Conservation (phyloP, 129 eudicot species). For the Chrysanthemum lavandulifolium region DNA sequence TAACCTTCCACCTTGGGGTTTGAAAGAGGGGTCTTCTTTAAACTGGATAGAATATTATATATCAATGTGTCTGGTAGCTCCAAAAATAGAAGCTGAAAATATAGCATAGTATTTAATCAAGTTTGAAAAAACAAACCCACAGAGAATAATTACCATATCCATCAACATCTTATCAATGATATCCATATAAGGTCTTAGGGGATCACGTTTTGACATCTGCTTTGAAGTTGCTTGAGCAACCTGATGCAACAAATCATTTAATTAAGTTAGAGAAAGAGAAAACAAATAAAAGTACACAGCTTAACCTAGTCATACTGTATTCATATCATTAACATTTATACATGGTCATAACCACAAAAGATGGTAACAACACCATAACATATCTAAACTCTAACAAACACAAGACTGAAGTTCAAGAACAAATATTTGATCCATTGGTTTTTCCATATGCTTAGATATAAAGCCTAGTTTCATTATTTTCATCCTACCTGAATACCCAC, state of each 20-base stretch:
- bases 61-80: slow-evolving; percentile 8
- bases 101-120: not conserved
- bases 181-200: slow-evolving; percentile 84
- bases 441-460: no score
- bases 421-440: no score
- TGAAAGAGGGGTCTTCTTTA: slow-evolving; percentile 82
- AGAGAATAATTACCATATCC: slow-evolving; percentile 58
- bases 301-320: slow-evolving; percentile 6
- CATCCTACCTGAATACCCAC: no score
- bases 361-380: not conserved
- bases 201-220: slow-evolving; percentile 96
- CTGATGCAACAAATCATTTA: slow-evolving; percentile 40
- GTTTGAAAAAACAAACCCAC: slow-evolving; percentile 6
- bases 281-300: slow-evolving; percentile 1
- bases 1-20: slow-evolving; percentile 92
- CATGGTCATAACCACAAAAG: not conserved
- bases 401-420: no score
- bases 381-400: no score
- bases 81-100: not conserved
- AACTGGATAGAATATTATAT: slow-evolving; percentile 37
- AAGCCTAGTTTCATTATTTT: no score
- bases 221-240: slow-evolving; percentile 97
- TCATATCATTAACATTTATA: slow-evolving; percentile 5
- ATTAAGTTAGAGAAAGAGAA: slow-evolving; percentile 16
- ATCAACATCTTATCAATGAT: slow-evolving; percentile 72